Conservation (phyloP, 352 stramenopile species). For the Phytophthora tubulina region DNA sequence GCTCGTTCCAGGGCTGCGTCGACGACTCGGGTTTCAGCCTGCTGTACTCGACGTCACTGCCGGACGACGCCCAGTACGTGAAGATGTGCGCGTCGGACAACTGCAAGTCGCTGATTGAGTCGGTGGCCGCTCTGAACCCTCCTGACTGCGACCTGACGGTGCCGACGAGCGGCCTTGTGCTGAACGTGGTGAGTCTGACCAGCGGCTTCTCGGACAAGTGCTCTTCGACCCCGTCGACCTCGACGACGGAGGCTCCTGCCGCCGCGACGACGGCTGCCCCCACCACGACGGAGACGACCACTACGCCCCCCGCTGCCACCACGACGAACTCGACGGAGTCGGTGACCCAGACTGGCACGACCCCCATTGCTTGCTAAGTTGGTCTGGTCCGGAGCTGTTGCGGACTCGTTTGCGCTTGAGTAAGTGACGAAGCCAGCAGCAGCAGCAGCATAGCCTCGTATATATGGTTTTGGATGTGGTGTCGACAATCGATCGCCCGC, state of each 20-base stretch:
- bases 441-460: background rate
- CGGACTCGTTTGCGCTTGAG: background rate
- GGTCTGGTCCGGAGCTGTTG: background rate
- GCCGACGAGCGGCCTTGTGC: slow-evolving; percentile 39
- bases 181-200: slow-evolving; percentile 40
- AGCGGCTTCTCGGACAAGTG: slow-evolving; percentile 39
- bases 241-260: slow-evolving; percentile 10
- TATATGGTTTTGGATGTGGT: slow-evolving; percentile 5
- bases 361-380: slow-evolving; percentile 28
- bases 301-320: background rate
- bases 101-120: slow-evolving; percentile 39
- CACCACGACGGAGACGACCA: background rate
- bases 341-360: slow-evolving; percentile 12
- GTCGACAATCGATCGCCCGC: background rate
- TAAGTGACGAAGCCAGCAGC: background rate
- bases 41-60: slow-evolving; percentile 41
- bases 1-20: slow-evolving; percentile 36
- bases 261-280: slow-evolving; percentile 16
- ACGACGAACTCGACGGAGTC: slow-evolving; percentile 29
- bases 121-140: slow-evolving; percentile 33
- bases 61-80: slow-evolving; percentile 34
- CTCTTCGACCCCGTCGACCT: slow-evolving; percentile 20
- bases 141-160: slow-evolving; percentile 47
- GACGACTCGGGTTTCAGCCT: slow-evolving; percentile 46
- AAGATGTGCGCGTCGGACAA: slow-evolving; percentile 44